Evolutionary conservation across 768 basidiomycete species (phyloP).

Genomic region (Stropharia rugosoannulata): DNA sequence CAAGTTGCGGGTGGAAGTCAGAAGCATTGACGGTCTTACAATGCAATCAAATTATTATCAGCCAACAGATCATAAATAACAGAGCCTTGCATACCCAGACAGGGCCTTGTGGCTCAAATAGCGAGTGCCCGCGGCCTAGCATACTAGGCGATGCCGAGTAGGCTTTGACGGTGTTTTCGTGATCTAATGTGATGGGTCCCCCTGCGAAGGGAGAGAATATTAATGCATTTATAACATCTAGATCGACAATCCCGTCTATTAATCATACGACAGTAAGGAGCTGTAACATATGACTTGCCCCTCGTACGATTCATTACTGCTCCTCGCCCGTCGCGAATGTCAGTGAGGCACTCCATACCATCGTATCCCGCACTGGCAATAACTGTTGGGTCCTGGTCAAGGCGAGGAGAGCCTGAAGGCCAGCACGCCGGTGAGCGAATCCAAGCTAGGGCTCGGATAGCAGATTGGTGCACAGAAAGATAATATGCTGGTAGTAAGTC

Average conservation of each 20-base stretch:
- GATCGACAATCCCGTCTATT: neutral
- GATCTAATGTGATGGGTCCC: slow-evolving; percentile 76
- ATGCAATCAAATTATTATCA: neutral
- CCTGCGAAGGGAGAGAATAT: slow-evolving; percentile 68
- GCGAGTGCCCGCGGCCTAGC: slow-evolving; percentile 69
- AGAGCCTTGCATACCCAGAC: slow-evolving; percentile 59
- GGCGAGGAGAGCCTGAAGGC: slow-evolving; percentile 42
- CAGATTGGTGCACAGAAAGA: slow-evolving; percentile 73
- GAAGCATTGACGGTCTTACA: slow-evolving; percentile 69
- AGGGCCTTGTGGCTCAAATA: slow-evolving; percentile 76
- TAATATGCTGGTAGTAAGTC: slow-evolving; percentile 70
- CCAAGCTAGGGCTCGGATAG: slow-evolving; percentile 77
- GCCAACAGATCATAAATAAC: neutral
- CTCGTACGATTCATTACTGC: slow-evolving; percentile 76
- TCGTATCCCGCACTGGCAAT: slow-evolving; percentile 82
- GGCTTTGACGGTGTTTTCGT: slow-evolving; percentile 77
- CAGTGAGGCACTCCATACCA: slow-evolving; percentile 72
- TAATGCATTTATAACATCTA: slow-evolving; percentile 72
- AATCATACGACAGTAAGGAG: neutral
- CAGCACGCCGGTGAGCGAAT: slow-evolving; percentile 61
- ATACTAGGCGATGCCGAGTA: slow-evolving; percentile 71
- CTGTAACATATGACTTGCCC: slow-evolving; percentile 39
- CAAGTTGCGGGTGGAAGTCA: slow-evolving; percentile 86
- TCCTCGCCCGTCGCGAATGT: slow-evolving; percentile 69
- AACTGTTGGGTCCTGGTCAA: slow-evolving; percentile 63